These are phyloP conservation scores for Asterionellopsis glacialis DNA, from an alignment of 108 stramenopile genomes.

Conservation along the genomic window DNA sequence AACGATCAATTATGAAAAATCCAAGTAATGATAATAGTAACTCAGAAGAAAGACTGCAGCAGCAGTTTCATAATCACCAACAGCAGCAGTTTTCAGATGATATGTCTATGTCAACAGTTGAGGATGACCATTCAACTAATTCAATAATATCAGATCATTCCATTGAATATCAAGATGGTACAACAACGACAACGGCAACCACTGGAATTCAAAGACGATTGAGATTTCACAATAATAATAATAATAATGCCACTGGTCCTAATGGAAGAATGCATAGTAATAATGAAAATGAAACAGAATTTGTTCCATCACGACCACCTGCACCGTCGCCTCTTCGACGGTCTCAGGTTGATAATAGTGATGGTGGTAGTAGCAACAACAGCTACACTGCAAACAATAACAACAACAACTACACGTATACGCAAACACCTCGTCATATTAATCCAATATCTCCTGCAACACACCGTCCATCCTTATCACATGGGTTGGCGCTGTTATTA, in stretches of 20 bases:
- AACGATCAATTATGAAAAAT: neutral
- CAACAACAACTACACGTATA: no score
- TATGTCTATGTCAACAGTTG: neutral
- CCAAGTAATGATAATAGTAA: no score
- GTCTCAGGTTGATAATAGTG: no score
- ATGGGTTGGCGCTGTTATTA: constrained; percentile 27
- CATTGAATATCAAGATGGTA: neutral
- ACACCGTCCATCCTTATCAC: constrained; percentile 25
- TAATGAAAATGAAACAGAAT: constrained; percentile 2
- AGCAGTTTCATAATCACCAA: neutral
- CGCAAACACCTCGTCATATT: no score
- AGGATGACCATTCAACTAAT: neutral
- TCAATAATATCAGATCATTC: neutral
- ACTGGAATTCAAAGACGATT: constrained; percentile 12
- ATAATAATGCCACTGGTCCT: constrained; percentile 1
- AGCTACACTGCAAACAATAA: no score
- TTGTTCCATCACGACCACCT: constrained; percentile 21
- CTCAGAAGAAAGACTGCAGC: no score
- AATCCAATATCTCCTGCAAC: constrained; percentile 20
- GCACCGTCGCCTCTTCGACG: constrained; percentile 6
- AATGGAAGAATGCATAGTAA: neutral
- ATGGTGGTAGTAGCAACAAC: no score
- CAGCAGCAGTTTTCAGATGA: neutral
- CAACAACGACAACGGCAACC: neutral
- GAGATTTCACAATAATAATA: constrained; percentile 10